Base-by-base conservation (phyloP, 768 basidiomycete species). In the Lentinula raphanica region DNA sequence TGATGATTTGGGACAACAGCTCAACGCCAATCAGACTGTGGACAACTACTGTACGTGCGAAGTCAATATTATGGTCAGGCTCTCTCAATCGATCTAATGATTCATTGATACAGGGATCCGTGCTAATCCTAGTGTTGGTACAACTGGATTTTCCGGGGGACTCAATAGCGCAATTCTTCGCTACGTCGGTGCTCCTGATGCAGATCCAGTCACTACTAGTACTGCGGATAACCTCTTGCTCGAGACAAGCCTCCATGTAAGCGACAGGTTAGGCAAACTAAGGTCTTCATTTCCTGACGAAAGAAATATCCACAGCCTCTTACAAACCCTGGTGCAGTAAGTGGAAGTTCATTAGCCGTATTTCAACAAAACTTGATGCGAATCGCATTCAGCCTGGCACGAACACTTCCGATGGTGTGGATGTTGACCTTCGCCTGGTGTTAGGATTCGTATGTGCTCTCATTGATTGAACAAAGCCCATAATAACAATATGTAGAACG, bases 91-190 rank as follows among this genome's bases (percentile, higher is more conserved):
- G n/a, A 19, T 28, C 46, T 28, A 2, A 7, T 29, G 23, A 28
- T 44, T 2, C 29, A 12, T 1, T 35, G 13, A 19, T 39, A 39
- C 36, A 53, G 51, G 77, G 76, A 68, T 78, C 46, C 74, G 75
- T 45, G 68, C 75, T n/a, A 58, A 69, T 51, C 69, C 69, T 50
- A 63, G 66, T 59, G 58, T 59, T 32, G 61, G 70, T 1, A 59
- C 48, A 3, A 54, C 67, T 15, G 72, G 64, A 8, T 78, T 77
- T 54, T 63, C 58, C 0, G 69, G 67, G 21, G 75, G 75, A 8
- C 69, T 76, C 58, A 82, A 79, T 65, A 72, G 72, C 46, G 83
- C 81, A 3, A 81, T 85, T 56, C 65, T 85, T 36, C 74, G 79
- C 53, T 85, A 85, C 58, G 63, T 31, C 1, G 78, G 77, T n/a